A percentile compares a stretch with the other conserved stretches of the same genome.
phyloP scores from a whole-genome alignment of 129 eudicot species.

The Deinandra increscens region DNA sequence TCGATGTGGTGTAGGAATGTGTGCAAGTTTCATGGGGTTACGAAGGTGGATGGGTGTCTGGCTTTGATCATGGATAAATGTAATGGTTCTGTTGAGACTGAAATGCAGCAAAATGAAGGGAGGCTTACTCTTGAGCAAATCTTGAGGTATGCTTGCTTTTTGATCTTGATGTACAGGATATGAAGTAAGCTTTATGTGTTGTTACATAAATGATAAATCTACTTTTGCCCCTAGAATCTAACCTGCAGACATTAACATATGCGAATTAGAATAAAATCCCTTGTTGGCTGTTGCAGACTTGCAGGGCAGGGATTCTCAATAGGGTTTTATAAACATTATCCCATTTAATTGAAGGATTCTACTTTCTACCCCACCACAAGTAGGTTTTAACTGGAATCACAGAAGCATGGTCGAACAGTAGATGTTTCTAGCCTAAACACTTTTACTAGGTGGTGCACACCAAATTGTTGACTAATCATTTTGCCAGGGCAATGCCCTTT shows the following conservation, averaged over 20 bases:
- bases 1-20: conserved; percentile 97
- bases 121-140: conserved; percentile 96
- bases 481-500: too few species aligned
- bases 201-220: background rate
- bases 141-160: conserved; percentile 51
- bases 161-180: background rate
- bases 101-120: conserved; percentile 83
- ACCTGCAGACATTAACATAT: background rate
- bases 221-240: background rate
- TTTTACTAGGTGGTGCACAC: background rate
- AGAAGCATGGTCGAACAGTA: background rate
- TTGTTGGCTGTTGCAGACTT: too few species aligned
- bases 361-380: background rate
- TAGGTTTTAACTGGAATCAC: background rate
- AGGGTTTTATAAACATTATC: background rate
- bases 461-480: background rate
- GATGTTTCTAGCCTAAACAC: background rate
- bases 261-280: background rate
- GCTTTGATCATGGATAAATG: conserved; percentile 81
- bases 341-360: background rate
- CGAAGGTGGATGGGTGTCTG: conserved; percentile 47
- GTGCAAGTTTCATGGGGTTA: conserved; percentile 77
- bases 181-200: conserved; percentile 2
- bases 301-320: background rate
- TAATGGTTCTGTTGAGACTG: conserved; percentile 71